Evolutionary conservation across 352 stramenopile genomes (phyloP).

Genomic region (Phytophthora vignae): DNA sequence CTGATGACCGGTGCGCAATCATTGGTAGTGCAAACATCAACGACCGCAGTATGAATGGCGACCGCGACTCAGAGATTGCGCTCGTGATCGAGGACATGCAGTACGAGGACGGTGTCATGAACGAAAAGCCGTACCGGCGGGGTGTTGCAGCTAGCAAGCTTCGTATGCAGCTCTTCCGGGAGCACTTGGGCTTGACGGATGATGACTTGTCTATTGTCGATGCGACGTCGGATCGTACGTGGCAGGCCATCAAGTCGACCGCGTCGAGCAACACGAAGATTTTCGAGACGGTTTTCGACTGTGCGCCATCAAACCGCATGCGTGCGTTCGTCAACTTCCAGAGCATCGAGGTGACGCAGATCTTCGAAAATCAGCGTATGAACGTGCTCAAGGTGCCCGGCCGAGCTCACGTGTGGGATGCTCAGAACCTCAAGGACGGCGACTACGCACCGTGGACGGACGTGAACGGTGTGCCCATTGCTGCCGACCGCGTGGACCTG

Average conservation of each 20-base stretch:
- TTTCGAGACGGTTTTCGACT: slow-evolving; percentile 87
- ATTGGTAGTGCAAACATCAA: slow-evolving; percentile 97
- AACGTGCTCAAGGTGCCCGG: slow-evolving; percentile 79
- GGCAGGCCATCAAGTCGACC: slow-evolving; percentile 64
- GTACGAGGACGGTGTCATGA: slow-evolving; percentile 82
- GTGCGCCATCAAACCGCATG: slow-evolving; percentile 83
- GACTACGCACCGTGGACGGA: slow-evolving; percentile 90
- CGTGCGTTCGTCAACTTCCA: slow-evolving; percentile 80
- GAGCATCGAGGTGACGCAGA: slow-evolving; percentile 82
- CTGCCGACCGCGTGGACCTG: slow-evolving; percentile 77
- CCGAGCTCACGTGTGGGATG: slow-evolving; percentile 75
- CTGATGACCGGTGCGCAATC: slow-evolving; percentile 91
- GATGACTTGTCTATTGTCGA: slow-evolving; percentile 67
- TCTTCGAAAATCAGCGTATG: slow-evolving; percentile 90
- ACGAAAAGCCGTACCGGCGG: slow-evolving; percentile 71
- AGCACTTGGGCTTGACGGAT: slow-evolving; percentile 78
- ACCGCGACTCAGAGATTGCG: slow-evolving; percentile 90
- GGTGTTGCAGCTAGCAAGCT: slow-evolving; percentile 69
- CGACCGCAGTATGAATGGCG: slow-evolving; percentile 94
- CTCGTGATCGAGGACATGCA: slow-evolving; percentile 87
- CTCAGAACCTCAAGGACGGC: slow-evolving; percentile 78
- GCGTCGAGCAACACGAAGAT: slow-evolving; percentile 78
- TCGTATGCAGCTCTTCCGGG: slow-evolving; percentile 82
- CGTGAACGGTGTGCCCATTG: slow-evolving; percentile 85
- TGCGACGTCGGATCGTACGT: slow-evolving; percentile 67